Evolutionary conservation across 225 moss, liverwort and hornwort genomes (phyloP).

Genomic region (Antitrichia curtipendula): DNA sequence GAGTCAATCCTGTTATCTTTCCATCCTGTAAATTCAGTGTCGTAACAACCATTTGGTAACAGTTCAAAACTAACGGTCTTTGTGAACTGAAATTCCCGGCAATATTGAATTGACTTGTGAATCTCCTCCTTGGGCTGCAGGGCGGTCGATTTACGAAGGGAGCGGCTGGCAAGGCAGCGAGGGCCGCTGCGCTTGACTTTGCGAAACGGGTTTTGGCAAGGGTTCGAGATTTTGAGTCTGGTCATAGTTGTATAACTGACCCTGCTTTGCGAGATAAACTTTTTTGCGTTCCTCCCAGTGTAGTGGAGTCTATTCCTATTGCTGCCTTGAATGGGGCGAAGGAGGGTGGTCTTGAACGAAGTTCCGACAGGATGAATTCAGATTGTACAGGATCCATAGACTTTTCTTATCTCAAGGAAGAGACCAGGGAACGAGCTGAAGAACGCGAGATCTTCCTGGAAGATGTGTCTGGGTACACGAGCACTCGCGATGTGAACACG

Average conservation of each 20-base stretch:
- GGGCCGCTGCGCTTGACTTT: slow-evolving; percentile 45
- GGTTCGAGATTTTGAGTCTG: slow-evolving; percentile 54
- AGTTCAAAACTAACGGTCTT: not conserved
- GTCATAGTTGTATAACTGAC: slow-evolving; percentile 50
- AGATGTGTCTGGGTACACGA: slow-evolving; percentile 52
- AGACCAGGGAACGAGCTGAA: slow-evolving; percentile 55
- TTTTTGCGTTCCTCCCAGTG: slow-evolving; percentile 50
- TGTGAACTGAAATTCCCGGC: not conserved
- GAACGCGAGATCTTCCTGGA: slow-evolving; percentile 64
- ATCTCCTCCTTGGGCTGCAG: not conserved
- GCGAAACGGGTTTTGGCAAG: slow-evolving; percentile 64
- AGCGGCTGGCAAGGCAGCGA: slow-evolving; percentile 60
- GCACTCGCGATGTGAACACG: slow-evolving; percentile 51
- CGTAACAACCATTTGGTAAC: not conserved
- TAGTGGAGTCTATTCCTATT: slow-evolving; percentile 20
- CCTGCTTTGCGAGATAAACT: slow-evolving; percentile 50
- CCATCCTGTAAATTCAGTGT: not conserved
- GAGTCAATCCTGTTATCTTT: not conserved
- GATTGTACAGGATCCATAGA: slow-evolving; percentile 17
- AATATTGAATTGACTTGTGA: not conserved
- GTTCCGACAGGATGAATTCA: not conserved
- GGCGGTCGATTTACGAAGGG: slow-evolving; percentile 40
- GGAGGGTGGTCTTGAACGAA: not conserved
- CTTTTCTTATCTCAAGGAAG: slow-evolving; percentile 36
- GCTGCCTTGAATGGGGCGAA: slow-evolving; percentile 13